These are phyloP conservation scores for Cutaneotrichosporon sp. DNA, from an alignment of 1,284 basidiomycete species.

Conservation along the genomic window DNA sequence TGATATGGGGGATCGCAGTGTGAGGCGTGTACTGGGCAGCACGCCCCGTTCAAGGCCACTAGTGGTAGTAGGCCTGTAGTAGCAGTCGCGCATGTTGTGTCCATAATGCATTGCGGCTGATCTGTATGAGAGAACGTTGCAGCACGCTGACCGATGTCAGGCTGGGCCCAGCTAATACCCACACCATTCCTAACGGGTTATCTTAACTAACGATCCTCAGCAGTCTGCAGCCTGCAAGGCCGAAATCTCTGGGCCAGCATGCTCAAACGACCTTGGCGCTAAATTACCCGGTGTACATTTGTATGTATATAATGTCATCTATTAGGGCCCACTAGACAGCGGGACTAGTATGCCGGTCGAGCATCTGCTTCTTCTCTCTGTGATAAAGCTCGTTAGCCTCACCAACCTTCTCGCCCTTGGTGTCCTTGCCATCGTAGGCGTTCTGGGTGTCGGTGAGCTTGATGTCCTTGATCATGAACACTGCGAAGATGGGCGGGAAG, in stretches of 20 bases:
- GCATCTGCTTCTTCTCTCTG: not conserved
- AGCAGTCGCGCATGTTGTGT: conserved; percentile 2
- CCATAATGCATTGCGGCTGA: not conserved
- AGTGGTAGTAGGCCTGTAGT: not conserved
- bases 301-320: too few species aligned
- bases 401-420: conserved; percentile 26
- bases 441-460: conserved; percentile 51
- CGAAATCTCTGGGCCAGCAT: too few species aligned
- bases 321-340: too few species aligned
- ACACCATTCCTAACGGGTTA: too few species aligned
- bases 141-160: too few species aligned
- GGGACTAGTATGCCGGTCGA: too few species aligned
- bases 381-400: conserved; percentile 6
- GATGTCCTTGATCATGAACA: conserved; percentile 45
- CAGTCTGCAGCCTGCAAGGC: too few species aligned
- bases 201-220: too few species aligned
- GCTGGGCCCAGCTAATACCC: too few species aligned
- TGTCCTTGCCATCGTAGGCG: conserved; percentile 47
- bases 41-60: not conserved
- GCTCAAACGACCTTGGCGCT: too few species aligned
- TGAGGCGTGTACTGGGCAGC: not conserved
- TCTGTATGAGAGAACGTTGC: too few species aligned
- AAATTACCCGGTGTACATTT: too few species aligned
- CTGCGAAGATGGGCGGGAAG: conserved; percentile 43
- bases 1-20: not conserved